phyloP scores from a whole-genome alignment of 225 moss, liverwort and hornwort genomes.

The Pleurozium schreberi region DNA sequence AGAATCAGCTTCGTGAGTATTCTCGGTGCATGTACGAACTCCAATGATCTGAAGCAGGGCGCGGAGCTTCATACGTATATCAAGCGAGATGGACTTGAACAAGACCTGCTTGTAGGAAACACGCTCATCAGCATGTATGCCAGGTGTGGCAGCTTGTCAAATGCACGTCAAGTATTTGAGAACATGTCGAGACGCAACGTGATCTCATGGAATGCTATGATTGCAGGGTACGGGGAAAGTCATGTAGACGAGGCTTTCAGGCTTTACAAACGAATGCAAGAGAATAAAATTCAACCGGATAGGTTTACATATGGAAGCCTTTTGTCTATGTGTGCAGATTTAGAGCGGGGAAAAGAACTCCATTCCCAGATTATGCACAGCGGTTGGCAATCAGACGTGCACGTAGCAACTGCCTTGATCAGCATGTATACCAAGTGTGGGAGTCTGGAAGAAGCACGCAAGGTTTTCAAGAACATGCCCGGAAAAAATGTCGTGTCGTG shows the following conservation, averaged over 20 bases:
- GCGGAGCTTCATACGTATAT: conserved; percentile 20
- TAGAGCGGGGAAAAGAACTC: conserved; percentile 26
- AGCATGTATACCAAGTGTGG: conserved; percentile 52
- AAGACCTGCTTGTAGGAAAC: conserved; percentile 27
- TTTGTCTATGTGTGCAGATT: conserved; percentile 20
- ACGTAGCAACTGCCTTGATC: conserved; percentile 39
- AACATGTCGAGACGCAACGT: conserved; percentile 13
- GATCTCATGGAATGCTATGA: conserved; percentile 38
- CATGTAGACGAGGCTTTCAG: conserved; percentile 19
- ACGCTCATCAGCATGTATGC: conserved; percentile 50
- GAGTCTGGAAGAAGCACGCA: conserved; percentile 21
- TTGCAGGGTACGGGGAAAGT: conserved; percentile 18
- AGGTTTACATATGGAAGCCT: conserved; percentile 34
- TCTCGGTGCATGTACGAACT: conserved; percentile 32
- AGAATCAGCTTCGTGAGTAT: conserved; percentile 27
- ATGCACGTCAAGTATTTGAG: conserved; percentile 37
- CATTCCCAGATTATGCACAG: conserved; percentile 14
- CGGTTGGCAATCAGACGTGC: conserved; percentile 19
- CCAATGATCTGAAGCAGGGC: conserved; percentile 28
- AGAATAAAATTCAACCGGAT: conserved; percentile 26
- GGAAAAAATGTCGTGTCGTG: conserved; percentile 36
- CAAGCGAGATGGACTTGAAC: conserved; percentile 32
- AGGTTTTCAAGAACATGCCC: conserved; percentile 29
- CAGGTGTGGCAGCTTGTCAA: conserved; percentile 35
- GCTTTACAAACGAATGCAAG: conserved; percentile 24